A percentile compares a stretch with the other conserved stretches of the same genome.
These are phyloP conservation scores for Posidonia australis DNA, from an alignment of 106 monocot genomes.

Conservation along the genomic window DNA sequence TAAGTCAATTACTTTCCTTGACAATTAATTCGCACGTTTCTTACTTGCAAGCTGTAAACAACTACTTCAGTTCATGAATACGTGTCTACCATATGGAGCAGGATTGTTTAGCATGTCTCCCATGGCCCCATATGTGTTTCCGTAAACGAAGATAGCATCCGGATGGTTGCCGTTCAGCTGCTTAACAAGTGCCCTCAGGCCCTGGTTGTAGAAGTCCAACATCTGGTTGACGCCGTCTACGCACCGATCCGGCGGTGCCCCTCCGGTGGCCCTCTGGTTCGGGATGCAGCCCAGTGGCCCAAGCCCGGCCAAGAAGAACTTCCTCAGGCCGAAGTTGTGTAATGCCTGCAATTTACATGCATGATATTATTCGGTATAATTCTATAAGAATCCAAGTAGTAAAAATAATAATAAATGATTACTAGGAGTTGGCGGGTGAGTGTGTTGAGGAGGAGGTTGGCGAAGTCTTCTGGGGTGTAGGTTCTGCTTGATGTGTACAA, in stretches of 20 bases:
- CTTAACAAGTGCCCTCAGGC: constrained; percentile 38
- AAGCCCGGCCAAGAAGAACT: constrained; percentile 56
- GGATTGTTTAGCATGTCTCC: constrained; percentile 74
- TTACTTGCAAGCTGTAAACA: too few relatives aligned
- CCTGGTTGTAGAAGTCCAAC: constrained; percentile 49
- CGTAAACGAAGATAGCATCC: constrained; percentile 48
- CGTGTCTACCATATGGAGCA: constrained; percentile 26
- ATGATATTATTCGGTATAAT: too few relatives aligned
- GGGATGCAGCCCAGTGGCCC: constrained; percentile 74
- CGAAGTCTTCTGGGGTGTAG: constrained; percentile 48
- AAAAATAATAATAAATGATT: too few relatives aligned
- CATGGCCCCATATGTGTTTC: constrained; percentile 59
- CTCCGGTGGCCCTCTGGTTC: constrained; percentile 32
- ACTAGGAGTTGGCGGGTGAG: constrained; percentile 58
- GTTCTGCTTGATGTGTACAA: constrained; percentile 38
- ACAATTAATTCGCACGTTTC: too few relatives aligned
- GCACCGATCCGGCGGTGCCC: constrained; percentile 32
- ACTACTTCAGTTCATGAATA: too few relatives aligned
- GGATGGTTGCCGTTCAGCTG: constrained; percentile 48
- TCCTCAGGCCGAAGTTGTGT: constrained; percentile 45
- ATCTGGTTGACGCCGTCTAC: constrained; percentile 54
- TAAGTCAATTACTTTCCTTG: too few relatives aligned
- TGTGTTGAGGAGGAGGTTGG: constrained; percentile 55
- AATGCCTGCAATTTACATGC: constrained; percentile 31
- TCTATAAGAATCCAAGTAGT: too few relatives aligned